A percentile compares a stretch with the other conserved stretches of the same genome.
These are phyloP conservation scores for Aspergillus sp. DNA, from an alignment of 2,329 filamentous ascomycete species.

Conservation along the genomic window DNA sequence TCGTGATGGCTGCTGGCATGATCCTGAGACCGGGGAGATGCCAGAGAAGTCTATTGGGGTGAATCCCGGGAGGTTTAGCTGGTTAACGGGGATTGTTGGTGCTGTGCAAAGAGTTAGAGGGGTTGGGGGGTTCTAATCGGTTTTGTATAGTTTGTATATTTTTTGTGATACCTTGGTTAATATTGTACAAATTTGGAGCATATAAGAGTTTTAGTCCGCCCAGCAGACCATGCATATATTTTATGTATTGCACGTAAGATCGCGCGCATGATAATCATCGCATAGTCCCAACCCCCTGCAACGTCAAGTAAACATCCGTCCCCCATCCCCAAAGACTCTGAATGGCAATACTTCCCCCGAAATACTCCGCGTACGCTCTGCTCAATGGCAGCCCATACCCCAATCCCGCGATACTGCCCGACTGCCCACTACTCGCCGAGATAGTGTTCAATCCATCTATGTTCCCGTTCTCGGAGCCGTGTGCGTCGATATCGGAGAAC, in stretches of 20 bases:
- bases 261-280: conserved; percentile 12
- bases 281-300: conserved; percentile 52
- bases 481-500: conserved; percentile 61
- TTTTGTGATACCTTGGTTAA: too few relatives aligned
- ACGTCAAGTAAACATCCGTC: conserved; percentile 57
- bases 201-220: neutral
- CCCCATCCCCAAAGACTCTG: conserved; percentile 95
- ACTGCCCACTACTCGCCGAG: conserved; percentile 60
- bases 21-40: conserved; percentile 40
- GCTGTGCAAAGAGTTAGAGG: conserved; percentile 52
- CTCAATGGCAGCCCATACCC: conserved; percentile 89
- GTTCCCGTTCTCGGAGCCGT: conserved; percentile 42
- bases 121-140: conserved; percentile 44
- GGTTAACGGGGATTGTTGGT: conserved; percentile 51
- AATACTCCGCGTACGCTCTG: conserved; percentile 93
- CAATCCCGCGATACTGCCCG: conserved; percentile 80
- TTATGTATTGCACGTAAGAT: neutral
- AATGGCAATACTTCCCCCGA: conserved; percentile 89
- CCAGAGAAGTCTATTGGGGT: conserved; percentile 45
- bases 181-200: too few relatives aligned
- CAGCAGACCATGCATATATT: neutral
- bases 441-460: conserved; percentile 69
- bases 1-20: conserved; percentile 57
- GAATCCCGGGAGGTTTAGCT: conserved; percentile 49
- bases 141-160: neutral